Base-by-base conservation (phyloP, 1,284 basidiomycete species). In the Stygiomarasmius scandens region DNA sequence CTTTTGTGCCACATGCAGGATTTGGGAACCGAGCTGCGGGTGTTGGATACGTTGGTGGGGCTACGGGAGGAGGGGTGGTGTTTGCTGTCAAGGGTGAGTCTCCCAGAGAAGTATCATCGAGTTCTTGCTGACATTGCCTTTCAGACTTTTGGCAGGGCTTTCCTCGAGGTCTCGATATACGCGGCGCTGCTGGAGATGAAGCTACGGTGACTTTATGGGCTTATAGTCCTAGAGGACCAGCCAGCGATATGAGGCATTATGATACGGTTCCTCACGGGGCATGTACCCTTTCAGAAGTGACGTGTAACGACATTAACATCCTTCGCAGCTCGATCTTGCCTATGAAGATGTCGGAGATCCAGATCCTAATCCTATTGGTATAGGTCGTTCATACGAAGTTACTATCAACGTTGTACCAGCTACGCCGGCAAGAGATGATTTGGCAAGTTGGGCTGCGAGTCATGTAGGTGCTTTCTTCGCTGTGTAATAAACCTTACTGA, bases 291-390 rank as follows among this genome's bases (percentile, higher is more conserved):
- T 20, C 24, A 34, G 34, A 10, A 9, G n/a, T 34, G 36, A 54
- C 47, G 29, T 34, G 23, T 58, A 24, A 54, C 10, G 46, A 6
- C 6, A 12, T 32, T n/a, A 52, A 46, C 12, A 44, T 20, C 24
- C 14, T 32, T 16, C 8, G 3, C 51, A 76, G 74, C 67, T 77
- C 12, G 74, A 77, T 51, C 67, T 77, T 2, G 63, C 74, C 8
- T 77, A 77, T 56, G 77, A 78, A 62, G 77, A 78, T 49, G 75
- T 78, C 4, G 76, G 75, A 3, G 64, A 77, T 54, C 75, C 75
- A 2, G 70, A 76, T 54, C 75, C 75, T 2, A 69, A 73, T 46
- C 77, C 76, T 8, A 67, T 64, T 8, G 75, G 76, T 25, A 67
- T 77, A 22, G 75, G 74, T 24, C 68, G 75, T 19, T 77, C 75